Evolutionary conservation across 805 yeast species (phyloP).

Genomic region (Yarrowia phangngaensis): DNA sequence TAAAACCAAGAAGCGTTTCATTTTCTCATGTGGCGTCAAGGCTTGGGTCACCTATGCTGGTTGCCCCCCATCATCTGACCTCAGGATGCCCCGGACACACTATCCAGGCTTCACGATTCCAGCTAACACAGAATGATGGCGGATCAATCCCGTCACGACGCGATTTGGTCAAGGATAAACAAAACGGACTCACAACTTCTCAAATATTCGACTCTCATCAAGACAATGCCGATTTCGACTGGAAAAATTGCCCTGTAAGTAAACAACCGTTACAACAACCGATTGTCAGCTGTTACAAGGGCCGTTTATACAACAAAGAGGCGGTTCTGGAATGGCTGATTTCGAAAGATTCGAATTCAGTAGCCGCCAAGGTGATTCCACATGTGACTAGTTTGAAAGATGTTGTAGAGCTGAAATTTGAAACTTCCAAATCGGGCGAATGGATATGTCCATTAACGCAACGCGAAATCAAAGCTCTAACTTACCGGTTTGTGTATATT

Average conservation of each 20-base stretch:
- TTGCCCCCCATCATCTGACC: no score
- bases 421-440: slow-evolving; percentile 29
- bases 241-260: slow-evolving; percentile 49
- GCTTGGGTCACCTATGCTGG: no score
- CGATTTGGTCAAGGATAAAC: slow-evolving; percentile 43
- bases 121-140: slow-evolving; percentile 49
- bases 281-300: slow-evolving; percentile 62
- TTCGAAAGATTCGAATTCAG: slow-evolving; percentile 36
- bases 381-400: slow-evolving; percentile 46
- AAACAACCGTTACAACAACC: slow-evolving; percentile 47
- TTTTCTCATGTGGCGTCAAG: no score
- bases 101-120: background rate
- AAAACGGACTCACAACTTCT: slow-evolving; percentile 32
- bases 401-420: slow-evolving; percentile 43
- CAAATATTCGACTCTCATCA: slow-evolving; percentile 33
- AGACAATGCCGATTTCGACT: slow-evolving; percentile 36
- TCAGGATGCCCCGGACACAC: background rate
- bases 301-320: slow-evolving; percentile 60
- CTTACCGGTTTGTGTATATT: slow-evolving; percentile 44
- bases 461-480: slow-evolving; percentile 39
- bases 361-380: slow-evolving; percentile 34
- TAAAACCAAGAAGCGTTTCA: no score
- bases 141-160: slow-evolving; percentile 62
- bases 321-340: slow-evolving; percentile 54
- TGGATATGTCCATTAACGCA: slow-evolving; percentile 43